These are phyloP conservation scores for Skeletonema marinoi DNA, from an alignment of 108 stramenopile species.

Conservation along the genomic window DNA sequence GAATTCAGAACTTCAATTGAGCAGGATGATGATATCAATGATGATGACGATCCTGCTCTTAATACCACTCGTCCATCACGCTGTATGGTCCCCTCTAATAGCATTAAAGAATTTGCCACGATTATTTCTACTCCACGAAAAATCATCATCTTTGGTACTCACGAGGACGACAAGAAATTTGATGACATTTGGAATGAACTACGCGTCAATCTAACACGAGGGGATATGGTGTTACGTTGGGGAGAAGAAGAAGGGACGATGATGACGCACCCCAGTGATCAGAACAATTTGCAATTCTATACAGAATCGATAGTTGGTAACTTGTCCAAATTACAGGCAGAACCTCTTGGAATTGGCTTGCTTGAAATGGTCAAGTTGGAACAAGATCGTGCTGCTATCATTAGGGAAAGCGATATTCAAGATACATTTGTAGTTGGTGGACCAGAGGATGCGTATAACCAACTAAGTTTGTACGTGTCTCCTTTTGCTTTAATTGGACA, in stretches of 20 bases:
- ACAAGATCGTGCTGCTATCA: slow-evolving; percentile 52
- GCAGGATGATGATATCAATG: neutral
- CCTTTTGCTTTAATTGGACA: slow-evolving; percentile 80
- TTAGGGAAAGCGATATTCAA: slow-evolving; percentile 55
- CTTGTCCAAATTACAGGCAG: slow-evolving; percentile 32
- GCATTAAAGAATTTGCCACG: slow-evolving; percentile 17
- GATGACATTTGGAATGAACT: slow-evolving; percentile 28
- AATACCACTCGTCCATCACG: slow-evolving; percentile 10
- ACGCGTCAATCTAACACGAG: slow-evolving; percentile 6
- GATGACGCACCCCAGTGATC: neutral
- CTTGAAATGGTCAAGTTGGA: slow-evolving; percentile 73
- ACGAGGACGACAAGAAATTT: slow-evolving; percentile 25
- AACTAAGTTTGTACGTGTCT: slow-evolving; percentile 68
- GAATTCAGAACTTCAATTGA: slow-evolving; percentile 23
- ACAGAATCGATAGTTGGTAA: slow-evolving; percentile 21
- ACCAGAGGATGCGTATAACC: slow-evolving; percentile 70
- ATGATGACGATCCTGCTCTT: neutral
- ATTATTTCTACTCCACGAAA: slow-evolving; percentile 18
- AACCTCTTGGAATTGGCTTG: slow-evolving; percentile 68
- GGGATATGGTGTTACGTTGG: slow-evolving; percentile 42
- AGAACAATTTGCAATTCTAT: slow-evolving; percentile 14
- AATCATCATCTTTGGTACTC: slow-evolving; percentile 37
- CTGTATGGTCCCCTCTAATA: slow-evolving; percentile 21
- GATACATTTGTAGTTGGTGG: slow-evolving; percentile 89
- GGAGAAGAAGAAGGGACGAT: slow-evolving; percentile 27